These are phyloP conservation scores for Ziziphus jujuba DNA, from an alignment of 306 rosid genomes.

Conservation along the genomic window DNA sequence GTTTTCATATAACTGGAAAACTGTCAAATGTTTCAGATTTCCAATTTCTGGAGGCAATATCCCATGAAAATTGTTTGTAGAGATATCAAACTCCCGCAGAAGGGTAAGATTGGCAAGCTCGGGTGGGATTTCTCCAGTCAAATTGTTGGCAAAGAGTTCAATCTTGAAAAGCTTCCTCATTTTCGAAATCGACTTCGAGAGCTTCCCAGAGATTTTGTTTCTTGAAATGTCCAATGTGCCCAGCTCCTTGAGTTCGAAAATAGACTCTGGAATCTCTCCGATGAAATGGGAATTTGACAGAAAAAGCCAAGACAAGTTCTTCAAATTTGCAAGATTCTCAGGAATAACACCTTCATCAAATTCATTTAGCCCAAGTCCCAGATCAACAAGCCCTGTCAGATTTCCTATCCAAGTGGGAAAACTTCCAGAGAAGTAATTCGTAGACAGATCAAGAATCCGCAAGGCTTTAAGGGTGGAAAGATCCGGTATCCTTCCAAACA, in stretches of 20 bases:
- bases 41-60: conserved; percentile 66
- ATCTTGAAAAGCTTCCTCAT: conserved; percentile 58
- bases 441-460: conserved; percentile 66
- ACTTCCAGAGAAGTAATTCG: conserved; percentile 53
- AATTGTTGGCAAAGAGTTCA: conserved; percentile 62
- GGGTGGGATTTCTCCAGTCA: conserved; percentile 73
- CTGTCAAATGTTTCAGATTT: conserved; percentile 59
- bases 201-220: conserved; percentile 68
- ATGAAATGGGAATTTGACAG: conserved; percentile 57
- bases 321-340: conserved; percentile 57
- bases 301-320: conserved; percentile 74
- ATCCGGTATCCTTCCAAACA: conserved; percentile 67
- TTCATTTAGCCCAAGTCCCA: conserved; percentile 67
- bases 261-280: conserved; percentile 82
- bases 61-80: conserved; percentile 61
- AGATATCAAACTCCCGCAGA: conserved; percentile 78
- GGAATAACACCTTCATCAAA: conserved; percentile 56
- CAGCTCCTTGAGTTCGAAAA: conserved; percentile 62
- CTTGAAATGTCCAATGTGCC: conserved; percentile 73
- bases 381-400: conserved; percentile 42
- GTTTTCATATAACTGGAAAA: conserved; percentile 77
- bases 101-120: conserved; percentile 64
- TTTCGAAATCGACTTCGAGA: conserved; percentile 75
- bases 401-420: conserved; percentile 82
- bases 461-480: conserved; percentile 61